Conservation (phyloP, 129 eudicot species). For the Artemisia argyi region DNA sequence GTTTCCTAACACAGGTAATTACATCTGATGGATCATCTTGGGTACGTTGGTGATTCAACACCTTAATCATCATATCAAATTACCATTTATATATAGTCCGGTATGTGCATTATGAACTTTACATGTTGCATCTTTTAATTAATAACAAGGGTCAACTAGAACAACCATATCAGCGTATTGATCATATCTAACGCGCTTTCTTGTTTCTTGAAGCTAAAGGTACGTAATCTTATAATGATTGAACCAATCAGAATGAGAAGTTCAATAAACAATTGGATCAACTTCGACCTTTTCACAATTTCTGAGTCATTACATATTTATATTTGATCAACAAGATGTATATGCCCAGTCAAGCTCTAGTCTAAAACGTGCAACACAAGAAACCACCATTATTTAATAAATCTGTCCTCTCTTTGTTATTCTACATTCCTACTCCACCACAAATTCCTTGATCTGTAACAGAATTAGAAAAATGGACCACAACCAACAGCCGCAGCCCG, state of each 20-base stretch:
- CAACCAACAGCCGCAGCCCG: constrained; percentile 30
- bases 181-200: too few relatives aligned
- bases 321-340: background rate
- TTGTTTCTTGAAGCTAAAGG: too few relatives aligned
- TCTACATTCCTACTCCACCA: background rate
- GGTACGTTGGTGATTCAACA: too few relatives aligned
- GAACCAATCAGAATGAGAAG: constrained; percentile 3
- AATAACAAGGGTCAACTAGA: too few relatives aligned
- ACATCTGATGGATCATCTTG: too few relatives aligned
- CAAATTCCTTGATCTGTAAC: background rate
- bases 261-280: background rate
- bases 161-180: too few relatives aligned
- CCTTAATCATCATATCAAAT: too few relatives aligned
- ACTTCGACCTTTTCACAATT: background rate
- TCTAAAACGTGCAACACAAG: background rate
- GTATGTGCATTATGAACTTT: too few relatives aligned
- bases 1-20: too few relatives aligned
- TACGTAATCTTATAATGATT: background rate
- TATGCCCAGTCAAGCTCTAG: too few relatives aligned
- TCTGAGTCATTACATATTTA: background rate
- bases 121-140: too few relatives aligned
- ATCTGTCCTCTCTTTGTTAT: background rate
- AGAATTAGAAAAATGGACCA: background rate
- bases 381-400: background rate
- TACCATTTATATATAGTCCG: too few relatives aligned